These are phyloP conservation scores for Barnettozyma sp. DNA, from an alignment of 805 yeast species.

Conservation along the genomic window DNA sequence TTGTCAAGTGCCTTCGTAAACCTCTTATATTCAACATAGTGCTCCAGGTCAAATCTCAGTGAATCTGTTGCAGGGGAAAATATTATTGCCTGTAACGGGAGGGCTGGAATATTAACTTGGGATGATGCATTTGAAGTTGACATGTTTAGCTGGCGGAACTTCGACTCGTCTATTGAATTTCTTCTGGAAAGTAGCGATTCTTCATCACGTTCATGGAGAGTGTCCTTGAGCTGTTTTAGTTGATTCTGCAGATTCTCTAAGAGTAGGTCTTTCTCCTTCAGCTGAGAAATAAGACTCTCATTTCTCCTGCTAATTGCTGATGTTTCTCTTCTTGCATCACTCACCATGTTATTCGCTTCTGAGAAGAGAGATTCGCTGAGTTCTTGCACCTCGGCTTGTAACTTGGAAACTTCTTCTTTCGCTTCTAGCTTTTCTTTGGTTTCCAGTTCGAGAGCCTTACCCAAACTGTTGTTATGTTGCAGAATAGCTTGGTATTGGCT, in stretches of 20 bases:
- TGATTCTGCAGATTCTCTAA: constrained; percentile 62
- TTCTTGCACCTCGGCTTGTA: constrained; percentile 74
- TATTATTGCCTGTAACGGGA: constrained; percentile 24
- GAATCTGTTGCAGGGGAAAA: constrained; percentile 37
- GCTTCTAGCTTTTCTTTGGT: constrained; percentile 39
- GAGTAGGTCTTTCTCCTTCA: constrained; percentile 63
- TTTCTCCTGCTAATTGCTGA: constrained; percentile 55
- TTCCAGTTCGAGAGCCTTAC: constrained; percentile 26
- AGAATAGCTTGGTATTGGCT: constrained; percentile 30
- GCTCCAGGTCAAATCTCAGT: constrained; percentile 35
- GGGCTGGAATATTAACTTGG: constrained; percentile 6
- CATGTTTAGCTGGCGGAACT: not conserved
- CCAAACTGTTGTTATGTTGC: constrained; percentile 28
- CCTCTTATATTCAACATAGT: constrained; percentile 32
- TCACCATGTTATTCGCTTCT: constrained; percentile 82
- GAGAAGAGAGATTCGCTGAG: constrained; percentile 68
- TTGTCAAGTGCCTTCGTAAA: constrained; percentile 31
- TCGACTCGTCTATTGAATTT: constrained; percentile 11
- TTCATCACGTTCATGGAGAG: constrained; percentile 45
- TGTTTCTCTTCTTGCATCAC: constrained; percentile 64
- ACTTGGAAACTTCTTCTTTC: constrained; percentile 49
- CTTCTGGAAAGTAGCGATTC: constrained; percentile 13
- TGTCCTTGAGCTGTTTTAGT: constrained; percentile 54
- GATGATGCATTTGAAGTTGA: constrained; percentile 3
- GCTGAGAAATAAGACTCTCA: constrained; percentile 41